Base-by-base conservation (phyloP, 2,329 filamentous ascomycete species). In the Metarhizium rileyi region DNA sequence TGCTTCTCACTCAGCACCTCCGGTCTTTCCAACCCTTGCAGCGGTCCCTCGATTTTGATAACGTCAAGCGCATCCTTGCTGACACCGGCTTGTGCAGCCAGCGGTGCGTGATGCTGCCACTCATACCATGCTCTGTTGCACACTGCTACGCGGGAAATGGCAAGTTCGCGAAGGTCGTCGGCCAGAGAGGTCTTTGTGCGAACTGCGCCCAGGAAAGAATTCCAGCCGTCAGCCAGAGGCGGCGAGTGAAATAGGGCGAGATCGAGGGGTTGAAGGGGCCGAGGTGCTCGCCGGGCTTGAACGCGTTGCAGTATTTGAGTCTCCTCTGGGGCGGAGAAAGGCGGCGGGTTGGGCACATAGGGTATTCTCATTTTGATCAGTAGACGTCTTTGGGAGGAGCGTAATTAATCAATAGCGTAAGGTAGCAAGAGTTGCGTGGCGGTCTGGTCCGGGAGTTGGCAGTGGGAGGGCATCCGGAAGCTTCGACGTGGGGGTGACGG, bases 51-150 rank as follows among this genome's bases (percentile, higher is more conserved):
- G 25, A 54, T 53, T 65, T 68, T 71, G 33, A 76, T 66, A 4
- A 68, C 56, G 49, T 70, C 68, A 57, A 84, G 66, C 7, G 70
- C 75, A 16, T 69, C 72, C 28, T 73, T 66, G 18, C 69, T 66
- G 5, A 87, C 74, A 5, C 83, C 82, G 0, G 75, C 82, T 20
- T 69, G 69, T 8, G 73, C 70, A 4, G 77, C 76, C 14, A 91
- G 72, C 1, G 87, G 87, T 16, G 82, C 83, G 63, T 95, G 89
- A 49, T 87, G 80, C 33, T 71, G 77, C 88, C 87, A 94, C 66
- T 95, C 89, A 66, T 90, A 94, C 81, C 85, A 88, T 2, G 89
- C 89, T 18, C 76, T 67, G 67, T 94, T 95, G 59, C 88, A 77
- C 16, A 85, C 82, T 12, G 89, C 89, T 14, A 94, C 86, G 45